Base-by-base conservation (phyloP, 2,329 filamentous ascomycete genomes). In the Plectosphaerella sp. region DNA sequence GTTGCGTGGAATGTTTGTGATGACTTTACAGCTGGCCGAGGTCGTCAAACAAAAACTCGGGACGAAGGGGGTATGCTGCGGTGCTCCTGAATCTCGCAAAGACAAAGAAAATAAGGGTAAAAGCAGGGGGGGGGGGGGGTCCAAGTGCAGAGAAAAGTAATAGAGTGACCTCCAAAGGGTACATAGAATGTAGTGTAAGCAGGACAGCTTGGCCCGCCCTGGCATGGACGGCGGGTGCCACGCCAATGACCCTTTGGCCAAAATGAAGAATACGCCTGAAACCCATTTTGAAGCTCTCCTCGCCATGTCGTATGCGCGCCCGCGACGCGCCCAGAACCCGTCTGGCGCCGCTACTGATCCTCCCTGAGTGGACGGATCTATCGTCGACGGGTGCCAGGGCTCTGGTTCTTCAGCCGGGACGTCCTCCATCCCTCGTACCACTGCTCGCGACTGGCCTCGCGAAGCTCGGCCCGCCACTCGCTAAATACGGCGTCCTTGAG, bases 341-440 rank as follows among this genome's bases (percentile, higher is more conserved):
- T 22, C 22, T 22, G 22, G 22, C 22, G 22, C 47, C 36, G 39
- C 39, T 41, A 48, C 36, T 41, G 47, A 24, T 39, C 47, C 18
- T 47, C 36, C 45, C 50, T 48, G 15, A 45, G 42, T 28, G 43
- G 46, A 49, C 18, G 43, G 41, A 37, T 54, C 61, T 64, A 73
- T 63, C 67, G 61, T 47, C 63, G 65, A 53, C 65, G 67, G 57
- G 65, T 64, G 16, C 67, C 62, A n/a, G 70, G 63, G 53, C 79
- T 72, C 52, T 76, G 73, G 57, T 76, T 72, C 70, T 84, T 84
- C 58, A 87, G 77, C 52, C 82, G 76, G 70, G 75, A 86, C 9
- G 83, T 97, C 71, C 94, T 85, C 94, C 93, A 97, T 62, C 89
- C 86, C 70, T 97, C 93, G 62, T 97, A 97, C 90, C 91, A 97